A percentile compares a stretch with the other conserved stretches of the same genome.
These are phyloP conservation scores for Cyberlindnera misumaiensis DNA, from an alignment of 805 yeast species.

Conservation along the genomic window DNA sequence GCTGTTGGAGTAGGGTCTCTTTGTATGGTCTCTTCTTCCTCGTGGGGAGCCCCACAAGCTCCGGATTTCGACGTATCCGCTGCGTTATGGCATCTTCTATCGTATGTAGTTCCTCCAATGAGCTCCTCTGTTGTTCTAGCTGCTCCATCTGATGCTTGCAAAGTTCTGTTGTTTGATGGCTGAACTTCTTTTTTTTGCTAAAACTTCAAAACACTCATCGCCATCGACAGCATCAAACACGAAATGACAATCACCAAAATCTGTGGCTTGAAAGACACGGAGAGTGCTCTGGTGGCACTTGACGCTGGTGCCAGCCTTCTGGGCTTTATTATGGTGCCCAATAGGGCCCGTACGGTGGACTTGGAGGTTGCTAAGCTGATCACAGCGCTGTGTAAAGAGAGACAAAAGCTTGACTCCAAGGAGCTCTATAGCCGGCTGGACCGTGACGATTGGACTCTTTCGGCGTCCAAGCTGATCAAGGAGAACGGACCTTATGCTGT, in stretches of 20 bases:
- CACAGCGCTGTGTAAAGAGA: constrained; percentile 27
- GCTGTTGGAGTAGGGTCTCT: constrained; percentile 55
- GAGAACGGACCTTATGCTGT: constrained; percentile 62
- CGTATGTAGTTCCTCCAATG: constrained; percentile 60
- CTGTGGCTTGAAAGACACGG: constrained; percentile 69
- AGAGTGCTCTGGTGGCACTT: constrained; percentile 68
- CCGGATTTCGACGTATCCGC: constrained; percentile 58
- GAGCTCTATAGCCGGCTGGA: constrained; percentile 5
- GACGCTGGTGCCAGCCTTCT: constrained; percentile 66
- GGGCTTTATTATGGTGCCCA: constrained; percentile 87
- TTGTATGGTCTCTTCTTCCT: constrained; percentile 34
- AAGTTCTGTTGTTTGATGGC: not conserved
- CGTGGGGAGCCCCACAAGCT: constrained; percentile 31
- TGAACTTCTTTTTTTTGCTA: no score
- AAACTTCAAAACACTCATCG: no score
- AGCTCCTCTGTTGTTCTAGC: constrained; percentile 32
- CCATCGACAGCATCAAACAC: not conserved
- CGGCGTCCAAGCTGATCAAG: constrained; percentile 19
- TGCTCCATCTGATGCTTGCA: constrained; percentile 16
- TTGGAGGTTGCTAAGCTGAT: constrained; percentile 40
- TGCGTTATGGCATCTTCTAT: constrained; percentile 61
- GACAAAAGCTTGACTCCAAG: constrained; percentile 3
- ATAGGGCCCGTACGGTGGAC: constrained; percentile 63
- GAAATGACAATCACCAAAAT: constrained; percentile 54
- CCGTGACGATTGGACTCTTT: constrained; percentile 2